phyloP scores from a whole-genome alignment of 2,329 filamentous ascomycete species.

The Cladophialophora psammophila region DNA sequence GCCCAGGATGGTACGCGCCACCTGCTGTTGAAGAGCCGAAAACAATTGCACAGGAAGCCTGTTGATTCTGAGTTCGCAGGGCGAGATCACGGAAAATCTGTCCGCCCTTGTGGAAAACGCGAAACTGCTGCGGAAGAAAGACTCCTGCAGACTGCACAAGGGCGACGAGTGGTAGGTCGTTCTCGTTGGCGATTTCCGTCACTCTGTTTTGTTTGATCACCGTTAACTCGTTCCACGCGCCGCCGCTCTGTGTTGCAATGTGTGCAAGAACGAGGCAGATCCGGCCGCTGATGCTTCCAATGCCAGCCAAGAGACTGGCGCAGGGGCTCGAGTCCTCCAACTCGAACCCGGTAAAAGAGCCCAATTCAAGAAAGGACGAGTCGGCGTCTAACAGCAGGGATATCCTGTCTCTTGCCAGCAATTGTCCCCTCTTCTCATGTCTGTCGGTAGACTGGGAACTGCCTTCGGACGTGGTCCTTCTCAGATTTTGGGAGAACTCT shows the following conservation, averaged over 20 bases:
- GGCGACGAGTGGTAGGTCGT: conserved; percentile 51
- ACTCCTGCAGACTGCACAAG: conserved; percentile 54
- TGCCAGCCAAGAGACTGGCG: conserved; percentile 50
- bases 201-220: conserved; percentile 50
- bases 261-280: conserved; percentile 51
- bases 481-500: conserved; percentile 43
- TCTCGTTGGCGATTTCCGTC: conserved; percentile 50
- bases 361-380: conserved; percentile 52
- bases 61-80: conserved; percentile 48
- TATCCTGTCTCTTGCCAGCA: conserved; percentile 50
- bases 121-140: conserved; percentile 55
- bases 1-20: conserved; percentile 51
- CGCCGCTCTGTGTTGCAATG: conserved; percentile 53
- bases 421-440: conserved; percentile 44
- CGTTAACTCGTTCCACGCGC: conserved; percentile 52
- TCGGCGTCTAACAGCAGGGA: conserved; percentile 49
- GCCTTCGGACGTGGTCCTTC: conserved; percentile 44
- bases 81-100: conserved; percentile 54
- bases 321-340: conserved; percentile 49
- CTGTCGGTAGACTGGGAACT: conserved; percentile 42
- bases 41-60: conserved; percentile 54
- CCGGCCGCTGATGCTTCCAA: conserved; percentile 49
- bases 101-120: conserved; percentile 55
- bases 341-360: conserved; percentile 48
- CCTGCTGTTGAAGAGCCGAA: conserved; percentile 56